Conservation (phyloP, 2,329 filamentous ascomycete genomes). For the Neopestalotiopsis sp. region DNA sequence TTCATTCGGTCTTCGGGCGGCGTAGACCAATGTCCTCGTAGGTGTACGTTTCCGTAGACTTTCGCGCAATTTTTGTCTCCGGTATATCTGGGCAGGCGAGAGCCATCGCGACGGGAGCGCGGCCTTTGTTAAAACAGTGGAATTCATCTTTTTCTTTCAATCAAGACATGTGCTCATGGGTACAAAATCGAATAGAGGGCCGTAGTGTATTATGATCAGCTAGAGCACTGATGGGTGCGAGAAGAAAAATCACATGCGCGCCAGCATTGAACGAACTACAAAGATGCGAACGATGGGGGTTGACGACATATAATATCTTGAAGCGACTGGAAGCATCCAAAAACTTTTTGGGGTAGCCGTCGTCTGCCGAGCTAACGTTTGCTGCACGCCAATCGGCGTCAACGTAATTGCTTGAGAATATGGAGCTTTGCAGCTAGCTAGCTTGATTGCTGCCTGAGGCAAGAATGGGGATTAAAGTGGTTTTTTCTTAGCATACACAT, state of each 20-base stretch:
- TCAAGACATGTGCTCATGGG: constrained; percentile 22
- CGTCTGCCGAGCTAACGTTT: constrained; percentile 9
- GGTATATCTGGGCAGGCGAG: constrained; percentile 47
- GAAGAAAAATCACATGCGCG: constrained; percentile 6
- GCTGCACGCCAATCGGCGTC: constrained; percentile 12
- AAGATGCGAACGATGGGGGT: neutral
- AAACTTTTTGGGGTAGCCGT: constrained; percentile 17
- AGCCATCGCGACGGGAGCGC: constrained; percentile 52
- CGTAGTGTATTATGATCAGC: neutral
- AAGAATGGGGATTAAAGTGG: neutral
- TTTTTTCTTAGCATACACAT: neutral
- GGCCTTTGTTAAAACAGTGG: constrained; percentile 52
- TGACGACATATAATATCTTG: constrained; percentile 8
- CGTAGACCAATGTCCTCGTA: constrained; percentile 29
- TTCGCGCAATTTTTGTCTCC: constrained; percentile 46
- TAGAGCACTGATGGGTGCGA: neutral
- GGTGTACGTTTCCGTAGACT: constrained; percentile 43
- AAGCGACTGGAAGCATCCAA: constrained; percentile 24
- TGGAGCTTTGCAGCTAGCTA: neutral
- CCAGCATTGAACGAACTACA: constrained; percentile 10
- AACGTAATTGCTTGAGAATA: neutral
- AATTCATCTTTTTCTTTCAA: constrained; percentile 47
- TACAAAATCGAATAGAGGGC: constrained; percentile 16
- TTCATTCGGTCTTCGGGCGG: constrained; percentile 28
- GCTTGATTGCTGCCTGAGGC: constrained; percentile 3